Evolutionary conservation across 768 basidiomycete species (phyloP).

Genomic region (Boletellus sp.): DNA sequence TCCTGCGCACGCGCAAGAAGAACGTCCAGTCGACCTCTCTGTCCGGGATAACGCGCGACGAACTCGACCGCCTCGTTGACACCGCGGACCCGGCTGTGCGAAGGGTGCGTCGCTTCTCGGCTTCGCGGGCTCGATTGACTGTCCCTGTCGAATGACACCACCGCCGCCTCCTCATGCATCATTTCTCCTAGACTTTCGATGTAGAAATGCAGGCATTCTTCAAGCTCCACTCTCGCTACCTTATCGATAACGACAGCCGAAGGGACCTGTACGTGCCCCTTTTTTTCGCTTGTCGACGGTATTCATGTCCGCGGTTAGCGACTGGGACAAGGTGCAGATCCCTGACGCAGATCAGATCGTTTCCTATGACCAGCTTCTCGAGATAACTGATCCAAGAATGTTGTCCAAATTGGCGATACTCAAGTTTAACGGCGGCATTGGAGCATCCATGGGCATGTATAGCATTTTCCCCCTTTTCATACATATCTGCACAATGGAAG

Average conservation of each 20-base stretch:
- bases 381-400: slow-evolving; percentile 54
- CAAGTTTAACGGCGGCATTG: slow-evolving; percentile 93
- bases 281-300: slow-evolving; percentile 4
- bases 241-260: slow-evolving; percentile 81
- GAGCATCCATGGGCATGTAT: slow-evolving; percentile 77
- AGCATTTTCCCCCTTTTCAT: background rate
- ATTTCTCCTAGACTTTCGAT: slow-evolving; percentile 54
- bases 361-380: slow-evolving; percentile 70
- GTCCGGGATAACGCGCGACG: slow-evolving; percentile 59
- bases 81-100: slow-evolving; percentile 52
- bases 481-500: background rate
- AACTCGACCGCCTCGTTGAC: slow-evolving; percentile 63
- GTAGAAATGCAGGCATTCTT: slow-evolving; percentile 97
- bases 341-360: slow-evolving; percentile 84
- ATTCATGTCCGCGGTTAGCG: slow-evolving; percentile 41
- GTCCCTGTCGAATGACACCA: slow-evolving; percentile 3
- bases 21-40: slow-evolving; percentile 33
- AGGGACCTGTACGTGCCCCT: slow-evolving; percentile 68
- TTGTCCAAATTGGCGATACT: slow-evolving; percentile 93
- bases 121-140: slow-evolving; percentile 36
- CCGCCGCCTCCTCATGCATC: slow-evolving; percentile 14
- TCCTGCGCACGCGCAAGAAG: slow-evolving; percentile 48
- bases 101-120: slow-evolving; percentile 43
- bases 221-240: slow-evolving; percentile 93
- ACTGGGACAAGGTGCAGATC: slow-evolving; percentile 87